These are phyloP conservation scores for Tephrocybe sp. DNA, from an alignment of 768 basidiomycete genomes.

Conservation along the genomic window DNA sequence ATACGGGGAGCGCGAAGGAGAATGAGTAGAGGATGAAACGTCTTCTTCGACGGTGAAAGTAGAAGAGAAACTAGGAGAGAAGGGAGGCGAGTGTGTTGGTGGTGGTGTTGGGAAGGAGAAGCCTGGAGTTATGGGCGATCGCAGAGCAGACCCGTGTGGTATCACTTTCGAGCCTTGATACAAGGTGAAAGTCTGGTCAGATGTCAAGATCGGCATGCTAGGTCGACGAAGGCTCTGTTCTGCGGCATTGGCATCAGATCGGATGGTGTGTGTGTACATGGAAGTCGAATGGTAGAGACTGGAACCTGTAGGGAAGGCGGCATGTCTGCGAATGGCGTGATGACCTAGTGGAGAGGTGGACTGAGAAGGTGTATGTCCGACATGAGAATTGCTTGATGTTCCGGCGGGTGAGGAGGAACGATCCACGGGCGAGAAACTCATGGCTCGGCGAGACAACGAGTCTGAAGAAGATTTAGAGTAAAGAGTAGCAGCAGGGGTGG, in stretches of 20 bases:
- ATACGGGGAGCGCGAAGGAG: slow-evolving; percentile 2
- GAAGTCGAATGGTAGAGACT: slow-evolving; percentile 27
- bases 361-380: slow-evolving; percentile 17
- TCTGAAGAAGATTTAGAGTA: slow-evolving; percentile 35
- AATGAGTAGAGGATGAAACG: not conserved
- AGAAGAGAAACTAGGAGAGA: slow-evolving; percentile 3
- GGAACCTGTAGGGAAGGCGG: slow-evolving; percentile 5
- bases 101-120: slow-evolving; percentile 6
- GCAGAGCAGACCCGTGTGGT: slow-evolving; percentile 6
- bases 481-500: slow-evolving; percentile 20
- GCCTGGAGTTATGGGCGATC: not conserved
- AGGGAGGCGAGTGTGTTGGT: slow-evolving; percentile 6
- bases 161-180: not conserved
- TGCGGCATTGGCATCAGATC: slow-evolving; percentile 2
- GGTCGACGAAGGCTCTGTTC: slow-evolving; percentile 22
- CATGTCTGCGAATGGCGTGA: slow-evolving; percentile 4
- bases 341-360: slow-evolving; percentile 12
- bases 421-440: slow-evolving; percentile 27
- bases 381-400: slow-evolving; percentile 17
- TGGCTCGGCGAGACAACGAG: slow-evolving; percentile 21
- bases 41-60: not conserved
- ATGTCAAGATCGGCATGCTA: slow-evolving; percentile 25
- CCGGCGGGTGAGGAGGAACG: slow-evolving; percentile 23
- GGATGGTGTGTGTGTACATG: slow-evolving; percentile 21
- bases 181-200: slow-evolving; percentile 12